A percentile compares a stretch with the other conserved stretches of the same genome.
Evolutionary conservation across 176 grass and related monocot genomes (phyloP).

Genomic region (Rhipidocladum racemiflorum): DNA sequence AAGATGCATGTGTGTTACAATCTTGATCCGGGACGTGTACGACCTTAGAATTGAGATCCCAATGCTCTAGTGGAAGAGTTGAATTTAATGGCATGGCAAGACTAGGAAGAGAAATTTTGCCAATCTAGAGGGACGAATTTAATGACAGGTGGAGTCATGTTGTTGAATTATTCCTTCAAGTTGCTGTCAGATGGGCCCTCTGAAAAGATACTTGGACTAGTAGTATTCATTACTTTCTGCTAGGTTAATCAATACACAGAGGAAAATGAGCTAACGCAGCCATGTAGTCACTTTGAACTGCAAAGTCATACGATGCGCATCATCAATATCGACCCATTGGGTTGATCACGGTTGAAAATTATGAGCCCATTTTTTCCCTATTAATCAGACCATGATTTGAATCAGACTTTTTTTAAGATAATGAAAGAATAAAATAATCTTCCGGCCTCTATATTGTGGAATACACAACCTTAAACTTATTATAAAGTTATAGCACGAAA

Average conservation of each 20-base stretch:
- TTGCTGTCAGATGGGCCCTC: slow-evolving; percentile 18
- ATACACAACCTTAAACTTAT: no score
- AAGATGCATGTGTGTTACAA: slow-evolving; percentile 28
- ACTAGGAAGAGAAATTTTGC: slow-evolving; percentile 13
- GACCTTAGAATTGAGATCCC: slow-evolving; percentile 21
- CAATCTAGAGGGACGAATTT: neutral
- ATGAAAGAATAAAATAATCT: no score
- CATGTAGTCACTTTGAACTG: neutral
- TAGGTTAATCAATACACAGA: neutral
- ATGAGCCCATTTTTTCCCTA: neutral
- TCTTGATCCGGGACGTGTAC: slow-evolving; percentile 17
- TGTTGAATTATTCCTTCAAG: slow-evolving; percentile 23
- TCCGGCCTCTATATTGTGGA: no score
- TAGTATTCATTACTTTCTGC: neutral
- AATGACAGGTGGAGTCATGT: slow-evolving; percentile 16
- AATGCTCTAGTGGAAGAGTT: neutral
- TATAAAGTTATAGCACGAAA: no score
- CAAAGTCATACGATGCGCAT: neutral
- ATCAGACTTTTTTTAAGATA: no score
- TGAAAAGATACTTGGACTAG: slow-evolving; percentile 2
- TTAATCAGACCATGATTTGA: neutral
- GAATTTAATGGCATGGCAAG: slow-evolving; percentile 22
- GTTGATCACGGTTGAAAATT: neutral
- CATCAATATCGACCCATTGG: neutral
- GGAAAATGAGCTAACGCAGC: neutral